These are phyloP conservation scores for Fusarium nanum DNA, from an alignment of 2,329 filamentous ascomycete species.

Conservation along the genomic window DNA sequence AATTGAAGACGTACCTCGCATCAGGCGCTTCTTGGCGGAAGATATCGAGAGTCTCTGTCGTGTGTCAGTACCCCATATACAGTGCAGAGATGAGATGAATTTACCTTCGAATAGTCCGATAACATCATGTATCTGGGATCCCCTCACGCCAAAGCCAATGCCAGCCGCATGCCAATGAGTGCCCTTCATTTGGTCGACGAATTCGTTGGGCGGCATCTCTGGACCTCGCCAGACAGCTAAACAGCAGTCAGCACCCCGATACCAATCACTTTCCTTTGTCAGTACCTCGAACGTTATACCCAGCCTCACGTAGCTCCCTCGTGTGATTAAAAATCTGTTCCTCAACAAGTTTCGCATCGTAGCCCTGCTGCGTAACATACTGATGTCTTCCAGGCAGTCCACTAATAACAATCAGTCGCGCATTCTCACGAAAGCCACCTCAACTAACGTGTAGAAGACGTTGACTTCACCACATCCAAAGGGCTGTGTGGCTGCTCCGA, in stretches of 20 bases:
- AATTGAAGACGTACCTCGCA: slow-evolving; percentile 9
- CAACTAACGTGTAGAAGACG: slow-evolving; percentile 8
- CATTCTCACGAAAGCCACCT: too few species aligned
- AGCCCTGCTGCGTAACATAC: slow-evolving; percentile 15
- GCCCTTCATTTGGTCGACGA: neutral
- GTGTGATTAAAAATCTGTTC: slow-evolving; percentile 24
- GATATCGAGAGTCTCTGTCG: neutral
- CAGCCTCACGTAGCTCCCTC: neutral
- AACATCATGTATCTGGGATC: slow-evolving; percentile 1
- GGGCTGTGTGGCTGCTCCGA: neutral
- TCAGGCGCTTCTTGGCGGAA: slow-evolving; percentile 2
- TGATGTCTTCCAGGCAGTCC: slow-evolving; percentile 3
- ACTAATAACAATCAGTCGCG: neutral
- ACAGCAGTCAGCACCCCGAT: rapidly evolving
- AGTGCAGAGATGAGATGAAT: rapidly evolving
- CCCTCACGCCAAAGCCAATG: slow-evolving; percentile 10
- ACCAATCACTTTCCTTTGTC: rapidly evolving
- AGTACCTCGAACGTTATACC: slow-evolving; percentile 9
- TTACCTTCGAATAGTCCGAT: slow-evolving; percentile 11
- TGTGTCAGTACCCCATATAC: rapidly evolving
- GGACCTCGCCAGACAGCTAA: slow-evolving; percentile 15
- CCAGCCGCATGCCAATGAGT: slow-evolving; percentile 6
- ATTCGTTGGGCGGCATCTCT: neutral
- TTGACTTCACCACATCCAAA: slow-evolving; percentile 6
- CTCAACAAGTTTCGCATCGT: neutral